Evolutionary conservation across 352 stramenopile genomes (phyloP).

Genomic region (Globisporangium paddicum): DNA sequence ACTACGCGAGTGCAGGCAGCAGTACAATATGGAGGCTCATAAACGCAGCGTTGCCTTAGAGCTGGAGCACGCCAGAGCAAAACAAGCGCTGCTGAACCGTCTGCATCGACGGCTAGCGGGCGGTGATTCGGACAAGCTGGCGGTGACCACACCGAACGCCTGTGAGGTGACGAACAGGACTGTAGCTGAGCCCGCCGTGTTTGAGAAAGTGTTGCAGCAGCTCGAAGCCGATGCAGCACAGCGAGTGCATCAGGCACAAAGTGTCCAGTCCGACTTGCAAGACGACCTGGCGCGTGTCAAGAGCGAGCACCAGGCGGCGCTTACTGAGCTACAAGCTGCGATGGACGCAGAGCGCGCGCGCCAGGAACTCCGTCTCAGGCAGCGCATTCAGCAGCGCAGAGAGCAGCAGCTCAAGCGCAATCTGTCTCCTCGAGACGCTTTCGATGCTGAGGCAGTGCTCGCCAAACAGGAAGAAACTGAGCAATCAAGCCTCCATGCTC

Average conservation of each 20-base stretch:
- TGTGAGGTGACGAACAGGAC: not conserved
- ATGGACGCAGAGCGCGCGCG: not conserved
- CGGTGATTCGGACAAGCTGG: not conserved
- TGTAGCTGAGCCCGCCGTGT: too few relatives aligned
- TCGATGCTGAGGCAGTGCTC: not conserved
- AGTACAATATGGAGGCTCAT: not conserved
- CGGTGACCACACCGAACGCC: too few relatives aligned
- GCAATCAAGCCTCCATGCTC: not conserved
- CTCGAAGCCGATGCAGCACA: not conserved
- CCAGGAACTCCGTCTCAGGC: not conserved
- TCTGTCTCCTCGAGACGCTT: not conserved
- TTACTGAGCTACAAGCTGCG: not conserved
- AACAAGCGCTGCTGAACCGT: not conserved
- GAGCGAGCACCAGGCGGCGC: not conserved
- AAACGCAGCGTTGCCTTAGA: not conserved
- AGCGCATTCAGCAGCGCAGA: constrained; percentile 1
- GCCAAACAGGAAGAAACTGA: constrained; percentile 1
- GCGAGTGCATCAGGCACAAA: not conserved
- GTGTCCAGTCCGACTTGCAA: not conserved
- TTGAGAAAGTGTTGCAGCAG: not conserved
- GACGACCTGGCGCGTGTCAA: not conserved
- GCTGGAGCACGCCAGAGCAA: not conserved
- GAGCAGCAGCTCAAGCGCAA: constrained; percentile 3
- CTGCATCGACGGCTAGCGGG: not conserved
- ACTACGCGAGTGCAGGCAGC: not conserved